Evolutionary conservation across 129 eudicot species (phyloP).

Genomic region (Ambrosia trifida): DNA sequence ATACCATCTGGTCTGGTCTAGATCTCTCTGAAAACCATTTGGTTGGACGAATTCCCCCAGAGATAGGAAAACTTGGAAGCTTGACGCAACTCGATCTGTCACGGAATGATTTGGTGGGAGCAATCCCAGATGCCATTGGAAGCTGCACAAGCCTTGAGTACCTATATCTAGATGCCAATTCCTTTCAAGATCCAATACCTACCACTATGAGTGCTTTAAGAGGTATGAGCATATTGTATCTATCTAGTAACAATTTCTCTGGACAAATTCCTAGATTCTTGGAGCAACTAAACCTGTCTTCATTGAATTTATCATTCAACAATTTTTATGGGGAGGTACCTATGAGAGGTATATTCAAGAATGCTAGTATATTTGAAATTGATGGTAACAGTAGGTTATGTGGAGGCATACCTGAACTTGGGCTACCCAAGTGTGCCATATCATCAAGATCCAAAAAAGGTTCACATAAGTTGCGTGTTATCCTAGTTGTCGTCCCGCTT

Average conservation of each 20-base stretch:
- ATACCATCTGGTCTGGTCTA: conserved; percentile 29
- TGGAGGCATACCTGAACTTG: conserved; percentile 36
- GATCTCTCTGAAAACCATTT: conserved; percentile 31
- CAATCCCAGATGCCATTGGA: conserved; percentile 29
- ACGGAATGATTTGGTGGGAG: conserved; percentile 28
- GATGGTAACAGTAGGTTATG: conserved; percentile 34
- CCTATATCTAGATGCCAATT: conserved; percentile 18
- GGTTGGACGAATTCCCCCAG: conserved; percentile 32
- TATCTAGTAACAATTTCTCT: conserved; percentile 36
- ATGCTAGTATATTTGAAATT: conserved; percentile 16
- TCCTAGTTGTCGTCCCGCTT: conserved; percentile 22
- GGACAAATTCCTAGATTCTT: conserved; percentile 38
- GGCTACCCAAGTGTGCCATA: conserved; percentile 25
- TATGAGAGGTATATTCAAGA: conserved; percentile 22
- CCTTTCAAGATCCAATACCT: conserved; percentile 32
- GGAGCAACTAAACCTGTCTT: conserved; percentile 24
- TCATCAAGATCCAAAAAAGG: conserved; percentile 30
- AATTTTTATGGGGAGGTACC: conserved; percentile 41
- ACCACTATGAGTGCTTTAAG: conserved; percentile 9
- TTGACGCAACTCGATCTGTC: conserved; percentile 18
- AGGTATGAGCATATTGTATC: conserved; percentile 26
- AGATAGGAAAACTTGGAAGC: conserved; percentile 33
- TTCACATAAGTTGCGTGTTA: conserved; percentile 3
- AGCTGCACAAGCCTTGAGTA: conserved; percentile 32
- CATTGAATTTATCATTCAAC: conserved; percentile 33